Evolutionary conservation across 192 early-diverging fungal genomes (phyloP), one percentile per base, ranked within the genome.

Genomic region (Umbelopsis sp.): DNA sequence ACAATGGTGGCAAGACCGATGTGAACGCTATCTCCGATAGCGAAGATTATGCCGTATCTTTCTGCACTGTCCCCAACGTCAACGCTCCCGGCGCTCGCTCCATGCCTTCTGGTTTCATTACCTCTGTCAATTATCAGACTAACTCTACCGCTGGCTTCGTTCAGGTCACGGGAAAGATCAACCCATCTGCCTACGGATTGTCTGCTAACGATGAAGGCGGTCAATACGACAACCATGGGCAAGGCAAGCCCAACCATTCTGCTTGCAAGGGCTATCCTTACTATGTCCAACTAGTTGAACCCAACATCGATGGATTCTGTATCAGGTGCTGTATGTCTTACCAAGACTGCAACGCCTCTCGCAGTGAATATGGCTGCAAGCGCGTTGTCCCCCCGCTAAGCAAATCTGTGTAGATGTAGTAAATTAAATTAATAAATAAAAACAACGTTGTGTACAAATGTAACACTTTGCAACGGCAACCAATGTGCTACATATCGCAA

Each of bases 381-480:
- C 81, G 87, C 79, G 85, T 89, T 79, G 85, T 90, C 77, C 86
- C 86, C 73, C 81, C 80, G 74, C 82, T 88, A 73, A n/a, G 5
- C 16, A 11, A 61, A 13, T 61, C 55, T 18, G 55, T 61, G 30
- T 61, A 61, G 27, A 61, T 41, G 37, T 10, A 41, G 37, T 41
- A 41, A 41, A 13, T 27, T 15, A 35, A 61, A 33, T 61, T 35
- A 27, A 61, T 49, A 30, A 30, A n/a, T n/a, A 16, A 20, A 49
- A 49, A 3, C 4, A 55, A 13, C 21, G 18, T 61, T 61, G 27
- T 35, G 15, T 35, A 27, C 15, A 61, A 15, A 35, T 35, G 13
- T 61, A 27, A 61, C 55, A 61, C 27, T 35, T 49, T 16, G 6
- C 20, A 20, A 49, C 48, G 20, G 48, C 48, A 49, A 41, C 6